Base-by-base conservation (phyloP, 768 basidiomycete genomes). In the Xerocomellus amylosporus region DNA sequence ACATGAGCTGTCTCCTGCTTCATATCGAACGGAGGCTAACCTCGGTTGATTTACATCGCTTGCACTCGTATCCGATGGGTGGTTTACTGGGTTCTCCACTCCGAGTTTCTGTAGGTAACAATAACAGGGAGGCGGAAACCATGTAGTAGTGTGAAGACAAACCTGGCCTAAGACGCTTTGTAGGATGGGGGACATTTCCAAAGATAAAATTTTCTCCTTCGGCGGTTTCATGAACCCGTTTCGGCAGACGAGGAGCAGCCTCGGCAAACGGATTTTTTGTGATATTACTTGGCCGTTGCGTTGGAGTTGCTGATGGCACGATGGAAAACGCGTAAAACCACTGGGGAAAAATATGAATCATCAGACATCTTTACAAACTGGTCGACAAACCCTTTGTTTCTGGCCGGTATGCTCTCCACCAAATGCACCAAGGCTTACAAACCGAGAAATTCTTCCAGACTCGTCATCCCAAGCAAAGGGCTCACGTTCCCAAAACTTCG, bases 271-370 rank as follows among this genome's bases (percentile, higher is more conserved):
- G 90, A 67, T 92, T 93, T 58, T 74, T 75, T 0, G 90, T 89
- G 1, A 78, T 71, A 63, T 92, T 90, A 1, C 78, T 64, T 15
- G 90, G 88, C 5, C 64, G 77, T 19, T 76, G 69, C 12, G 66
- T 70, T 24, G 69, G 60, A 5, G 75, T 62, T 22, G 74, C 69
- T 41, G 77, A 75, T 3, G 91, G 84, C 0, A 82, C 72, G 48
- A 99, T 89, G 24, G 83, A 86, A 71, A 98, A 98, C 2, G 97
- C 97, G 73, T 99, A 99, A 74, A 97, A 98, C 88, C 93, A 98
- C 95, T 98, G 61, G 17, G 5, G 9, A 51, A 24, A n/a, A 42
- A 36, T 48, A 58, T 59, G 38, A 53, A 53, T 44, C 46, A 46
- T 49, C 13, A 58, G 17, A 47, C 28, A 44, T 34, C 54, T 26